These are phyloP conservation scores for Ailanthus altissimus DNA, from an alignment of 345 rosid genomes.

Conservation along the genomic window DNA sequence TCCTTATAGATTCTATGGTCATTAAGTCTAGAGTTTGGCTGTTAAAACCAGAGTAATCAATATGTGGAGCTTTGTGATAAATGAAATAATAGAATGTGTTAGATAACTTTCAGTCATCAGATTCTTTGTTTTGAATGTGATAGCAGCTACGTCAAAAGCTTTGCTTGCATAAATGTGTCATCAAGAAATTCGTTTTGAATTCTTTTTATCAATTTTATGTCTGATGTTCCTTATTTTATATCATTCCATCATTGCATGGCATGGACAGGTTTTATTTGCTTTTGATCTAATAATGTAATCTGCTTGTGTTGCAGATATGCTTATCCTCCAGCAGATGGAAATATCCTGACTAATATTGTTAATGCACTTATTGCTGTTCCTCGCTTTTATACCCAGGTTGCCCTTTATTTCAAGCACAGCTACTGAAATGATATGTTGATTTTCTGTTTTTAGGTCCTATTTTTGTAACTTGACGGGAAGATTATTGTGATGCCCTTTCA, in stretches of 20 bases:
- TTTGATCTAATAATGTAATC: slow-evolving; percentile 13
- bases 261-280: slow-evolving; percentile 8
- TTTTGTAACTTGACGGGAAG: neutral
- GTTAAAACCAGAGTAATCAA: neutral
- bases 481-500: neutral
- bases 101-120: neutral
- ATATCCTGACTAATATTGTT: slow-evolving; percentile 89
- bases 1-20: neutral
- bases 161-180: slow-evolving; percentile 7
- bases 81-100: neutral
- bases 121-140: neutral
- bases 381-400: slow-evolving; percentile 90
- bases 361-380: slow-evolving; percentile 99
- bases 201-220: neutral
- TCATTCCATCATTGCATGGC: slow-evolving; percentile 6
- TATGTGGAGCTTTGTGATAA: neutral
- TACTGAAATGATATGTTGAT: neutral
- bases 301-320: slow-evolving; percentile 68
- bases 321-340: slow-evolving; percentile 96
- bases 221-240: neutral
- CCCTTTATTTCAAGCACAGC: slow-evolving; percentile 18
- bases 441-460: neutral
- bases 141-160: neutral
- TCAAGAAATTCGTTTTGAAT: neutral
- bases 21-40: neutral